Base-by-base conservation (phyloP, 164 flowering plant species). In the Liriodendron chinense region DNA sequence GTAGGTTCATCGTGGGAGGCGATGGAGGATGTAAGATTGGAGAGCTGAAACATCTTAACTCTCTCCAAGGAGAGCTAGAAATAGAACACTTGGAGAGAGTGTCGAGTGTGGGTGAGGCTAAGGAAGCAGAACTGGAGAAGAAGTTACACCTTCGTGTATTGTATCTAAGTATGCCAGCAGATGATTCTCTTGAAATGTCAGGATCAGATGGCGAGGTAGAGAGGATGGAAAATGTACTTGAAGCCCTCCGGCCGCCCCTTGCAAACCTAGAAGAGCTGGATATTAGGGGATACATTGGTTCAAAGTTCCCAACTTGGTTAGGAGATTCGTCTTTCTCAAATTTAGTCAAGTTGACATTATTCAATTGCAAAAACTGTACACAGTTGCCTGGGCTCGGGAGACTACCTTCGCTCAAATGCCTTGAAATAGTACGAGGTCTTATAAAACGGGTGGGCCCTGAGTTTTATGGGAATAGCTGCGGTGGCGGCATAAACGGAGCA, bases 371-470 rank as follows among this genome's bases (percentile, higher is more conserved):
- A 3, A 67, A 67, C n/a, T 67, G 43, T 22, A 43, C 20, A n/a
- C 53, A 72, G 21, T 21, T 72, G n/a, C 74, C 74, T 4, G 21
- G n/a, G 9, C 74, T 67, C 2, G 70, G 70, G 70, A 13, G 23
- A 25, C 70, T 67, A 14, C 70, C 70, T 26, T 67, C 48, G 18
- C 47, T 67, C 18, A 67, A 67, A 28, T 28, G 7, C 48, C 21
- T 67, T 26, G 16, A 5, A 3, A 26, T 67, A 67, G 70, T 14
- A 6, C 22, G 70, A 34, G 47, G 25, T 26, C 62, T 9, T 21
- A 16, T 67, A 14, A 21, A 26, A 18, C 22, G 20, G 20, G n/a
- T 67, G 0, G 47, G 49, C 22, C n/a, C 9, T 67, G 70, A 67
- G 47, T 67, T 67, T 67, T 14, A 5, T 9, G 70, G 48, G 70